Evolutionary conservation across 2,329 filamentous ascomycete species (phyloP).

Genomic region (Diaporthe nobilis): DNA sequence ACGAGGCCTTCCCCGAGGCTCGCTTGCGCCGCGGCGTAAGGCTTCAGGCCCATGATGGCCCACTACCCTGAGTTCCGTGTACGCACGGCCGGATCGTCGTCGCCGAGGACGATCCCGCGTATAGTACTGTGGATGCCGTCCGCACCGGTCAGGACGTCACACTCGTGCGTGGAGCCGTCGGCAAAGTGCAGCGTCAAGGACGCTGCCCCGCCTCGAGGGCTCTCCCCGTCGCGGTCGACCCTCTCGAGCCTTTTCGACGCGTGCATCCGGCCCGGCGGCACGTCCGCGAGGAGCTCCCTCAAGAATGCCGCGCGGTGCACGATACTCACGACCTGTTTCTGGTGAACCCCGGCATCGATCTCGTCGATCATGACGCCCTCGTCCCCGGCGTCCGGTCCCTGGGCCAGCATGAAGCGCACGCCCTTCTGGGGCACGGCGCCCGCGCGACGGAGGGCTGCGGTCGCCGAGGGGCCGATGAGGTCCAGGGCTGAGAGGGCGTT

Average conservation of each 20-base stretch:
- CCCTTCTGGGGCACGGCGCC: constrained; percentile 21
- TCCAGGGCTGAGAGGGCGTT: constrained; percentile 19
- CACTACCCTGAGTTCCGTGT: constrained; percentile 45
- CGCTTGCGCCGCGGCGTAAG: constrained; percentile 42
- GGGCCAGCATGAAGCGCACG: constrained; percentile 3
- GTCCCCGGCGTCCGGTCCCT: constrained; percentile 4
- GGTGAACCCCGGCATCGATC: neutral
- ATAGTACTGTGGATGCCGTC: constrained; percentile 57
- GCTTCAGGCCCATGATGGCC: constrained; percentile 45
- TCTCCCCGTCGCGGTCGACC: constrained; percentile 26
- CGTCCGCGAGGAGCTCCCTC: constrained; percentile 41
- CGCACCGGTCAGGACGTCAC: constrained; percentile 56
- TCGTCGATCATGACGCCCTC: neutral
- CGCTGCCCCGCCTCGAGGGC: neutral
- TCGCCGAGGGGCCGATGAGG: constrained; percentile 17
- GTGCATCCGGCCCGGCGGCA: constrained; percentile 44
- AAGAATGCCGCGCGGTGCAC: constrained; percentile 44
- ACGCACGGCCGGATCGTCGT: constrained; percentile 44
- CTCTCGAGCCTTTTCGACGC: constrained; percentile 45
- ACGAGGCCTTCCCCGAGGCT: constrained; percentile 43
- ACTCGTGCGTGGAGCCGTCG: constrained; percentile 45
- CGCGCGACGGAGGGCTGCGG: constrained; percentile 33
- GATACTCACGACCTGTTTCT: constrained; percentile 42
- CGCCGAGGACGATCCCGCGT: constrained; percentile 51
- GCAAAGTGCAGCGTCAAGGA: constrained; percentile 44